phyloP scores from a whole-genome alignment of 2,329 filamentous ascomycete genomes.

The Knufia petricola region DNA sequence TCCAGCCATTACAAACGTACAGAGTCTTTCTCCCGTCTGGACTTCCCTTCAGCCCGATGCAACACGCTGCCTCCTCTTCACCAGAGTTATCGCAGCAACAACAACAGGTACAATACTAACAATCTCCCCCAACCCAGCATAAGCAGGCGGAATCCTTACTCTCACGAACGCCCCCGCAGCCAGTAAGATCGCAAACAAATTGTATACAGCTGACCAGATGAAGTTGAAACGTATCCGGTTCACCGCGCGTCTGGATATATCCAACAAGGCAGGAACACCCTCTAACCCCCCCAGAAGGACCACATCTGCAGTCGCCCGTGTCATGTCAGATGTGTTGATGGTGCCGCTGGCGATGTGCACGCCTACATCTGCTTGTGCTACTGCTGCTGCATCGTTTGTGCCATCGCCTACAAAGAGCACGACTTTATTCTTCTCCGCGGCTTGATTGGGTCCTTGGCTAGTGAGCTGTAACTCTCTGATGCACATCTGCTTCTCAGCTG shows the following conservation, averaged over 20 bases:
- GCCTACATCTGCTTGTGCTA: slow-evolving; percentile 62
- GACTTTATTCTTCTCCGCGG: no score
- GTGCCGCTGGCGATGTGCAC: slow-evolving; percentile 61
- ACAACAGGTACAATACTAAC: slow-evolving; percentile 66
- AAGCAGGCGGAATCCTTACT: slow-evolving; percentile 50
- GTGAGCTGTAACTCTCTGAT: slow-evolving; percentile 35
- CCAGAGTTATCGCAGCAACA: not conserved
- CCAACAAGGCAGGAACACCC: slow-evolving; percentile 50
- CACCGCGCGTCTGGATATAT: slow-evolving; percentile 38
- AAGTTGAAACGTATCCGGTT: slow-evolving; percentile 51
- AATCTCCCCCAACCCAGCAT: slow-evolving; percentile 61
- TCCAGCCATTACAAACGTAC: no score
- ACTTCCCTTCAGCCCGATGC: not conserved
- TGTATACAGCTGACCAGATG: slow-evolving; percentile 60
- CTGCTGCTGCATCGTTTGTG: slow-evolving; percentile 66
- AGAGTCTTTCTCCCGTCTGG: not conserved
- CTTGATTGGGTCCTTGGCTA: no score
- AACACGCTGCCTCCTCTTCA: no score
- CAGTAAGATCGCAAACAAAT: slow-evolving; percentile 57
- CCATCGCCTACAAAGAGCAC: slow-evolving; percentile 74
- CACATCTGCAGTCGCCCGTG: slow-evolving; percentile 57
- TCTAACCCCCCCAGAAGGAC: slow-evolving; percentile 52
- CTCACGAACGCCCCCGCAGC: slow-evolving; percentile 56
- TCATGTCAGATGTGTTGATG: slow-evolving; percentile 48
- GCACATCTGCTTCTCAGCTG: slow-evolving; percentile 47